Evolutionary conservation across 306 rosid genomes (phyloP), one percentile per base, ranked within the genome.

Genomic region (Trifolium fragiferum): DNA sequence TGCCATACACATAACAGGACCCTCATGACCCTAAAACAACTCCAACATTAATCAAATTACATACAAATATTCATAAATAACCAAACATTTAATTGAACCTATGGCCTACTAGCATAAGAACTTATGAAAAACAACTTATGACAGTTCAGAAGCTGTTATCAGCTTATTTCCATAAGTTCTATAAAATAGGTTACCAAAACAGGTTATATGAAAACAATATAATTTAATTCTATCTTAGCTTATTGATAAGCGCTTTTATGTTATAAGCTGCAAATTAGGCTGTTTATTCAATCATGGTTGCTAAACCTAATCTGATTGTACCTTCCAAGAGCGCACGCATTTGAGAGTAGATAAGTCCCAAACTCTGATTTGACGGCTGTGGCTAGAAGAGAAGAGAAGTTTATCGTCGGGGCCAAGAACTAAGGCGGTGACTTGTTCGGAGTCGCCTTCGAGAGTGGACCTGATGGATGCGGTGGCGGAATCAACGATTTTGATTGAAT

Each of bases 271-370:
- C 50, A 44, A 44, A 44, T 12, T 44, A 44, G 13, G 50, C 50
- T 13, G 7, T 44, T 44, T 13, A 13, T 44, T 15, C 16, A 13
- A 44, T 1, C 50, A 13, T 0, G 0, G 16, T 15, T 44, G 10
- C 7, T 54, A 80, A 70, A 13, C 16, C 15, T 14, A 77, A 69
- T 33, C 12, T 44, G 23, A 35, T 23, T 15, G 25, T 87, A 92
- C 99, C 99, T 91, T 94, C 99, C 99, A 94, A 10, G 99, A 90
- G 44, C 90, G 92, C 11, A 88, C 77, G 74, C 96, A 86, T 72
- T 90, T 88, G 55, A 86, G 82, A 0, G 93, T 88, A 68, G 93
- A 73, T 64, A 94, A 84, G 60, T 94, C 97, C 96, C 99, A 92
- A 5, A 87, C 96, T 76, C 90, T 87, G 55, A 94, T 92, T 84